phyloP scores from a whole-genome alignment of 768 basidiomycete species.

The Collybia mongolica region DNA sequence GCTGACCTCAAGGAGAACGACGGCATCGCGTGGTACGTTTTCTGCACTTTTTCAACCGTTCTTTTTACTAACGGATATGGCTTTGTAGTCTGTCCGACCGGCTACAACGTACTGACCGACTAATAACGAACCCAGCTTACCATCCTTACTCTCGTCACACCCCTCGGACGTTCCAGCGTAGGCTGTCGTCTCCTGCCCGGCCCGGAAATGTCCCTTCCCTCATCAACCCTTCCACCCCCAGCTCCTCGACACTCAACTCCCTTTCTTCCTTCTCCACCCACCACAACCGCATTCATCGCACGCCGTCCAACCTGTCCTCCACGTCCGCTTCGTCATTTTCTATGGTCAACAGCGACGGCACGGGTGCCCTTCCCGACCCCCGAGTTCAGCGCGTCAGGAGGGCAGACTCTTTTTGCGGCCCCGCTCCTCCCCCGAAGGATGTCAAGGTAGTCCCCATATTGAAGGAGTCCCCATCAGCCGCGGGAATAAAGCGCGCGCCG shows the following conservation, averaged over 20 bases:
- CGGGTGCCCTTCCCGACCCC: conserved; percentile 39
- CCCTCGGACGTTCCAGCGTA: conserved; percentile 31
- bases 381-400: conserved; percentile 51
- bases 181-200: conserved; percentile 41
- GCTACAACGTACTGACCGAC: conserved; percentile 62
- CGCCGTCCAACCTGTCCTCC: conserved; percentile 41
- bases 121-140: conserved; percentile 46
- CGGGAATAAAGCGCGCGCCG: conserved; percentile 55
- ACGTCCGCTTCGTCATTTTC: conserved; percentile 44
- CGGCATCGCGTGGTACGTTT: conserved; percentile 59
- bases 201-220: conserved; percentile 37
- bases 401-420: conserved; percentile 44
- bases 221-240: conserved; percentile 58
- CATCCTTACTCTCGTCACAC: conserved; percentile 56
- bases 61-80: conserved; percentile 2
- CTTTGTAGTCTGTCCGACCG: conserved; percentile 58
- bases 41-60: conserved; percentile 10
- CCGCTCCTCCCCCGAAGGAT: conserved; percentile 31
- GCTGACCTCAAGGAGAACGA: conserved; percentile 50
- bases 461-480: conserved; percentile 13
- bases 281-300: conserved; percentile 41
- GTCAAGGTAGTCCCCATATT: conserved; percentile 10
- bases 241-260: conserved; percentile 61
- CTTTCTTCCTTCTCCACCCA: conserved; percentile 35
- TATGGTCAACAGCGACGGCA: conserved; percentile 34